Percentiles rank a stretch among this genome's conserved stretches.
Conservation (phyloP, 768 basidiomycete species). For the Termitomyces sp. region DNA sequence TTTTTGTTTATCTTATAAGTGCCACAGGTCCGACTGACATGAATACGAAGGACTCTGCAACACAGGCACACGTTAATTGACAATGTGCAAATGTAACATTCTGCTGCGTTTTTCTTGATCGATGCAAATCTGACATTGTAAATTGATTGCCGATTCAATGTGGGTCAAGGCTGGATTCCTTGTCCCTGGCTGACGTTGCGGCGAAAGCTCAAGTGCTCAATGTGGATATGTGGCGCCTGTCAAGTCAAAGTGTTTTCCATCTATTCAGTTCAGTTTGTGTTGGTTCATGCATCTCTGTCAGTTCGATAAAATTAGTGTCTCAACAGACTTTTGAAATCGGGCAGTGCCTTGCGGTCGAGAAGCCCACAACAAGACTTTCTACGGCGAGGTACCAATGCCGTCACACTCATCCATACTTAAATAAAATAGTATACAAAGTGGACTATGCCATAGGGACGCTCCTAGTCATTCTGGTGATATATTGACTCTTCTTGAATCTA, state of each 20-base stretch:
- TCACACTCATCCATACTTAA: background rate
- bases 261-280: background rate
- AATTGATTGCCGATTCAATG: background rate
- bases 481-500: conserved; percentile 56
- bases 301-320: background rate
- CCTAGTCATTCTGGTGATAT: conserved; percentile 25
- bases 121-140: background rate
- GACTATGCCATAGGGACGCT: background rate
- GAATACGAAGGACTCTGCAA: background rate
- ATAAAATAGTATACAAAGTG: background rate
- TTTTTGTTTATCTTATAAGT: background rate
- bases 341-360: background rate
- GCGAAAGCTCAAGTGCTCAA: background rate
- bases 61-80: background rate
- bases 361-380: no score
- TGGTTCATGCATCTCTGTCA: background rate
- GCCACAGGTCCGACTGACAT: background rate
- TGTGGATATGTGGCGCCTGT: background rate
- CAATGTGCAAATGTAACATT: background rate
- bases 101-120: background rate
- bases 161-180: background rate
- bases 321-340: background rate
- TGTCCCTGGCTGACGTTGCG: background rate
- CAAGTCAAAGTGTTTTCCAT: background rate
- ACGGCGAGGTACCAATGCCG: background rate